phyloP scores from a whole-genome alignment of 2,329 filamentous ascomycete species.

The Aspergillus pseudoterreus region DNA sequence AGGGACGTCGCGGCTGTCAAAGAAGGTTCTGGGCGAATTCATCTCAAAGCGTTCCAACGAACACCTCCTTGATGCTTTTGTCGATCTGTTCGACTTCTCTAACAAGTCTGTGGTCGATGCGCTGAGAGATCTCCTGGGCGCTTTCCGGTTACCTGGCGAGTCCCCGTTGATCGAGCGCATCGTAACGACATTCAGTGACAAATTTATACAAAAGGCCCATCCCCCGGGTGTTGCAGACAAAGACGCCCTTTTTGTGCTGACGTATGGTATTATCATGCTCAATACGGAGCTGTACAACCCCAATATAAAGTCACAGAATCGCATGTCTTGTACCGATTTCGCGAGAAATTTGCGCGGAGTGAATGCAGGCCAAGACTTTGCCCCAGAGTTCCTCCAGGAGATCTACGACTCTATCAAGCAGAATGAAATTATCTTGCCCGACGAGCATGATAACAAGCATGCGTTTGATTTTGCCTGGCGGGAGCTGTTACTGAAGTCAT shows the following conservation, averaged over 20 bases:
- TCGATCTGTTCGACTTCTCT: constrained; percentile 82
- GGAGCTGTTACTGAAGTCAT: constrained; percentile 82
- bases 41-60: constrained; percentile 90
- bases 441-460: constrained; percentile 95
- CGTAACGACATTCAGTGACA: constrained; percentile 79
- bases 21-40: constrained; percentile 86
- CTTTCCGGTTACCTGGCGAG: constrained; percentile 91
- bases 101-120: constrained; percentile 88
- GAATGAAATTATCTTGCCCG: constrained; percentile 93
- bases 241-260: constrained; percentile 84
- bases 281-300: constrained; percentile 97
- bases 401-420: constrained; percentile 90
- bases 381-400: constrained; percentile 72
- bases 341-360: constrained; percentile 84
- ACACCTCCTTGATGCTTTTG: constrained; percentile 75
- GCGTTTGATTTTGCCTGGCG: constrained; percentile 98
- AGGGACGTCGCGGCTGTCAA: constrained; percentile 82
- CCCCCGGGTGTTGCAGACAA: constrained; percentile 76
- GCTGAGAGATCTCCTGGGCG: constrained; percentile 77
- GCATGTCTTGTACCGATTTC: constrained; percentile 84
- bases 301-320: constrained; percentile 69
- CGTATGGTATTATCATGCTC: constrained; percentile 94
- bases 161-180: constrained; percentile 90
- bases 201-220: constrained; percentile 68
- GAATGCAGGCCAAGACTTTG: constrained; percentile 81